phyloP scores from a whole-genome alignment of 148 eudicot genomes.

The Nepenthes gracilis region DNA sequence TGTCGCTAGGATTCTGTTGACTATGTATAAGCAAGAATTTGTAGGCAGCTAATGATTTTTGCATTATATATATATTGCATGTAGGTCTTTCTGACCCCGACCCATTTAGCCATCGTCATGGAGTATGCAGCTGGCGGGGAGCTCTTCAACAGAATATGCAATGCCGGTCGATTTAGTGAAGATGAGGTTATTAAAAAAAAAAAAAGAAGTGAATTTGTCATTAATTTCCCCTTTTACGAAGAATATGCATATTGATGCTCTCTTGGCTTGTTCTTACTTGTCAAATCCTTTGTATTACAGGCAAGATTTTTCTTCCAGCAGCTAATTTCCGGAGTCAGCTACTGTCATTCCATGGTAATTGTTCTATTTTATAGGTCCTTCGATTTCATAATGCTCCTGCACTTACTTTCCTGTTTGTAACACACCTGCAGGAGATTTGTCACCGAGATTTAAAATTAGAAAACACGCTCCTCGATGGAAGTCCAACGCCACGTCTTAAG shows the following conservation, averaged over 20 bases:
- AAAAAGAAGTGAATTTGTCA: background rate
- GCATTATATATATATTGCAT: background rate
- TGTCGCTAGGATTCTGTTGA: no score
- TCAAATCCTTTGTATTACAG: conserved; percentile 19
- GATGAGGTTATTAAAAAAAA: conserved; percentile 26
- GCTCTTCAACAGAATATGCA: conserved; percentile 40
- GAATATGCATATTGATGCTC: background rate
- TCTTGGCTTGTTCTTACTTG: background rate
- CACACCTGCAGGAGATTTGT: conserved; percentile 60
- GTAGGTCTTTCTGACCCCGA: conserved; percentile 51
- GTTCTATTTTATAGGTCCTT: background rate
- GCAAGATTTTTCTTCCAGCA: conserved; percentile 92
- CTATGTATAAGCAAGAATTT: background rate
- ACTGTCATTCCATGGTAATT: conserved; percentile 79
- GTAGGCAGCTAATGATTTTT: no score
- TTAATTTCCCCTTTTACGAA: background rate
- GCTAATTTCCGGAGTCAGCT: conserved; percentile 86
- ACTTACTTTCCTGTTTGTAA: background rate
- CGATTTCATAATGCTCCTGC: background rate
- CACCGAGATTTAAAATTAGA: conserved; percentile 92
- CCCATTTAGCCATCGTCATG: conserved; percentile 64
- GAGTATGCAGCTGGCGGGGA: conserved; percentile 72
- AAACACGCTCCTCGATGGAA: conserved; percentile 89
- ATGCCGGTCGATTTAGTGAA: conserved; percentile 47
- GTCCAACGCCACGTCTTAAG: conserved; percentile 73